These are phyloP conservation scores for Ogataea henricii DNA, from an alignment of 805 yeast genomes.

Conservation along the genomic window DNA sequence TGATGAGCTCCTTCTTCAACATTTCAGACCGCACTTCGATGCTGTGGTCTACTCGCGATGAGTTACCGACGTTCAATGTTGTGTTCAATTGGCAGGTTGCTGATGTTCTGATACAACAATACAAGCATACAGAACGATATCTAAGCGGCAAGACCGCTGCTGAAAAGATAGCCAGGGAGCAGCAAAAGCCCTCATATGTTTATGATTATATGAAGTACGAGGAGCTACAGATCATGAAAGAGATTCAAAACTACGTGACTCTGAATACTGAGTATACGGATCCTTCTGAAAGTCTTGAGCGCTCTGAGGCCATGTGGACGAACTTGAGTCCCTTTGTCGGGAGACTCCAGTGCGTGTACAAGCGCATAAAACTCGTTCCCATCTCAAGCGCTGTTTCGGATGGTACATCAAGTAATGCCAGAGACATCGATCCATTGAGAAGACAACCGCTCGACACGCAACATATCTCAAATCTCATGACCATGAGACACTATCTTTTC, in stretches of 20 bases:
- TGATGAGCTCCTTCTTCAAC: too few relatives aligned
- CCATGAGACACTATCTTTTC: background rate
- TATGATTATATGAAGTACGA: too few relatives aligned
- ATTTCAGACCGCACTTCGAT: too few relatives aligned
- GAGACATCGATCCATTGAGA: background rate
- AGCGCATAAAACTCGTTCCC: background rate
- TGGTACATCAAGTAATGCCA: background rate
- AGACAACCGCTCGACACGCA: background rate
- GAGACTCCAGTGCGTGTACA: background rate
- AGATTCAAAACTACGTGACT: too few relatives aligned
- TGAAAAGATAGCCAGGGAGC: background rate
- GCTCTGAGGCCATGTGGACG: too few relatives aligned
- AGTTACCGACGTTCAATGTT: too few relatives aligned
- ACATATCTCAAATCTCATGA: background rate
- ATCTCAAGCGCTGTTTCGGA: background rate
- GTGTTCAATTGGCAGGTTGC: background rate
- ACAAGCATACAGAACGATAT: background rate
- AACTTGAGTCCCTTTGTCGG: too few relatives aligned
- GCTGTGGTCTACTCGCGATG: too few relatives aligned
- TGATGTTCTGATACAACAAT: background rate
- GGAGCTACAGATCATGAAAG: too few relatives aligned
- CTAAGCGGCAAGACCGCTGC: background rate
- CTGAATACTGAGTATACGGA: too few relatives aligned
- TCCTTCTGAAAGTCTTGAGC: too few relatives aligned
- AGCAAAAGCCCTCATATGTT: too few relatives aligned